phyloP scores from a whole-genome alignment of 345 rosid genomes.

The Litchi chinensis region DNA sequence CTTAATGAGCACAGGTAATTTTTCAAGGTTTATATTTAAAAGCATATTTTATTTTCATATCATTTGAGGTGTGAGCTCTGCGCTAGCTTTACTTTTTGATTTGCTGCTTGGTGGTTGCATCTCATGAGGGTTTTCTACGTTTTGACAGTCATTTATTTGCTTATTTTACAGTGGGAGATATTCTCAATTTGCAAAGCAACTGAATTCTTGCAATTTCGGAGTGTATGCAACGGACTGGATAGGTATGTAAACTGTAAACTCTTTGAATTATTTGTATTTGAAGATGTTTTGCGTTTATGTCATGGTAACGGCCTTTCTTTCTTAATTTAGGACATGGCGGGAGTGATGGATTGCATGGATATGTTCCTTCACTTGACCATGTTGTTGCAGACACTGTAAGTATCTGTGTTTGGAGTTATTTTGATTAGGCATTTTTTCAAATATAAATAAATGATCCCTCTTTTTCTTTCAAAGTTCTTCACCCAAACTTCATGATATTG shows the following conservation, averaged over 20 bases:
- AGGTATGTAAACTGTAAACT: constrained; percentile 42
- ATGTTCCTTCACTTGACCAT: constrained; percentile 94
- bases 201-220: constrained; percentile 66
- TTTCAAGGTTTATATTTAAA: not conserved
- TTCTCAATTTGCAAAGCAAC: constrained; percentile 82
- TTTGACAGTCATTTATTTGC: not conserved
- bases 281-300: constrained; percentile 14
- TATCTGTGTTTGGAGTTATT: not conserved
- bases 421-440: not conserved
- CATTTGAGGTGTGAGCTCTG: no score
- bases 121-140: not conserved
- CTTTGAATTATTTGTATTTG: not conserved
- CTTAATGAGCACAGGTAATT: constrained; percentile 93
- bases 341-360: constrained; percentile 99
- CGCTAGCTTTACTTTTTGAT: not conserved
- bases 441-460: constrained; percentile 1
- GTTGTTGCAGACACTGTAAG: constrained; percentile 92
- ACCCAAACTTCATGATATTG: not conserved
- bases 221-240: constrained; percentile 98
- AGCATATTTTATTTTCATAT: not conserved
- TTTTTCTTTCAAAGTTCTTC: not conserved
- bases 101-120: not conserved
- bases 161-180: constrained; percentile 76
- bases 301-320: constrained; percentile 1
- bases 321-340: constrained; percentile 87